phyloP scores from a whole-genome alignment of 805 yeast species.

The Hanseniaspora taiwanica region DNA sequence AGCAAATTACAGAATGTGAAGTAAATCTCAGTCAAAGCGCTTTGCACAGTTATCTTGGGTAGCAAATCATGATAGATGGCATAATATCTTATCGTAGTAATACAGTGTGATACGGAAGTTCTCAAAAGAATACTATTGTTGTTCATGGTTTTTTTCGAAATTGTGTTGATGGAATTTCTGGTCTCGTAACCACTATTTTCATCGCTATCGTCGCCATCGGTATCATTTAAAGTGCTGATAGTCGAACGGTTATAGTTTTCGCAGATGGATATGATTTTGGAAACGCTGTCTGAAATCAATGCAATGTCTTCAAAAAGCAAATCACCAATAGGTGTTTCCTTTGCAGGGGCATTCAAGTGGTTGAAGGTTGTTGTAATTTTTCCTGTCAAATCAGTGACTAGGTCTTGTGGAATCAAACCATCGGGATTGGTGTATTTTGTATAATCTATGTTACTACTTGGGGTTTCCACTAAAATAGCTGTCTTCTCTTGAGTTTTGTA shows the following conservation, averaged over 20 bases:
- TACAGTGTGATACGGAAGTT: constrained; percentile 58
- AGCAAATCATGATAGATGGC: constrained; percentile 48
- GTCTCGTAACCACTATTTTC: constrained; percentile 7
- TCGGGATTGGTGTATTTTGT: constrained; percentile 4
- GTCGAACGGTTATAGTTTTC: neutral
- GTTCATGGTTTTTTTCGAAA: constrained; percentile 15
- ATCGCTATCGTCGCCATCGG: neutral
- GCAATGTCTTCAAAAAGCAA: constrained; percentile 15
- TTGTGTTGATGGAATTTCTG: too few relatives aligned
- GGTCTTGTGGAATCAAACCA: constrained; percentile 5
- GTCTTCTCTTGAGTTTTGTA: too few relatives aligned
- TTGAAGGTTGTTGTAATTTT: constrained; percentile 2
- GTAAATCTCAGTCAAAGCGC: constrained; percentile 63
- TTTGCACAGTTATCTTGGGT: constrained; percentile 59
- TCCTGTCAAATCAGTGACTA: constrained; percentile 3
- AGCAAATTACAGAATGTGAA: constrained; percentile 52
- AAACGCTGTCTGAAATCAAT: constrained; percentile 12
- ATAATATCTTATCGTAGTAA: constrained; percentile 66
- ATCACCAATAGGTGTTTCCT: constrained; percentile 8
- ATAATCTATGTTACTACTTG: constrained; percentile 6
- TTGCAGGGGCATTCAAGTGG: neutral
- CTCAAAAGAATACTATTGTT: constrained; percentile 38
- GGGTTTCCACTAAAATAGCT: too few relatives aligned
- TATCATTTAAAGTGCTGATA: neutral
- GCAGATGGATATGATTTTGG: constrained; percentile 9